These are phyloP conservation scores for Cyberlindnera nakhonratchasimensis DNA, from an alignment of 805 yeast species.

Conservation along the genomic window DNA sequence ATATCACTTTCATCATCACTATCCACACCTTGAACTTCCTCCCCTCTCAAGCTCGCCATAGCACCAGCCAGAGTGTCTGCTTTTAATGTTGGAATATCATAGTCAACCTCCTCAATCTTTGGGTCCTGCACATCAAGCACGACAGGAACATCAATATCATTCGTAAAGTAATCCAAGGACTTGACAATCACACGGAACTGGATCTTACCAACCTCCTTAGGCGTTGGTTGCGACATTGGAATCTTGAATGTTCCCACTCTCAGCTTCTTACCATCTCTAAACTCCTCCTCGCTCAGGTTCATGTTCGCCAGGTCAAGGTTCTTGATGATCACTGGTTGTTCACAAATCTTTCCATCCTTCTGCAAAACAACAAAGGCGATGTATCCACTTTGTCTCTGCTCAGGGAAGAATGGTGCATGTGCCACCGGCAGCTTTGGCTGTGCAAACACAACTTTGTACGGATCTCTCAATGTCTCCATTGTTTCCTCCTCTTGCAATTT, in stretches of 20 bases:
- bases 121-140: conserved; percentile 66
- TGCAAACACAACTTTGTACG: conserved; percentile 57
- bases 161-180: conserved; percentile 76
- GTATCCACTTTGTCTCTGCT: conserved; percentile 50
- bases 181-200: conserved; percentile 69
- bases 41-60: conserved; percentile 65
- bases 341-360: conserved; percentile 76
- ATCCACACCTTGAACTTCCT: conserved; percentile 46
- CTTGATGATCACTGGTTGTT: conserved; percentile 54
- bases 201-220: conserved; percentile 60
- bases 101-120: conserved; percentile 39
- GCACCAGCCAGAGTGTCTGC: conserved; percentile 78
- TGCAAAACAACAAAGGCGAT: conserved; percentile 65
- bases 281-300: conserved; percentile 48
- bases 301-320: conserved; percentile 55
- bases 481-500: conserved; percentile 53
- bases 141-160: conserved; percentile 71
- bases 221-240: conserved; percentile 72
- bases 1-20: conserved; percentile 43
- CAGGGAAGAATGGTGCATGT: conserved; percentile 76
- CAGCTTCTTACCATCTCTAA: conserved; percentile 28
- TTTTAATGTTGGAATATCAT: conserved; percentile 66
- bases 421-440: conserved; percentile 70
- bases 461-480: conserved; percentile 67
- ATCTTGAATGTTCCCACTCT: conserved; percentile 73